Evolutionary conservation across 163 green algal genomes (phyloP).

Genomic region (Coccomyxa subellipsoidea): DNA sequence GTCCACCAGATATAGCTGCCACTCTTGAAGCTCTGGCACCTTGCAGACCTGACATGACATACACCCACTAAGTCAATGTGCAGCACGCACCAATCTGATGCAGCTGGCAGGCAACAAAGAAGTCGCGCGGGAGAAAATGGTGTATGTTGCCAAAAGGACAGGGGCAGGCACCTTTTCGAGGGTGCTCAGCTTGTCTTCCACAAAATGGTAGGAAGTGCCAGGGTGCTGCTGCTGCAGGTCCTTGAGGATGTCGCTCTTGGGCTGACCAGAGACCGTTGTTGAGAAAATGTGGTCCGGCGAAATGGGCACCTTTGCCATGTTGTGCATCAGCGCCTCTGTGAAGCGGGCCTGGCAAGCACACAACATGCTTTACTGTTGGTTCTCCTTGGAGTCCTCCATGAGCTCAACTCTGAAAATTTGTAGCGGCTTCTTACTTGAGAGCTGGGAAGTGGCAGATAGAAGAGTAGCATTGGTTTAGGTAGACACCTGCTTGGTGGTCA

Average conservation of each 20-base stretch:
- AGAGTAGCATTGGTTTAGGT: neutral
- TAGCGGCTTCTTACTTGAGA: too few species aligned
- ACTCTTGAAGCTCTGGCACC: constrained; percentile 54
- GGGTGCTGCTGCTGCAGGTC: constrained; percentile 67
- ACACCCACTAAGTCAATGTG: too few species aligned
- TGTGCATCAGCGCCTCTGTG: constrained; percentile 79
- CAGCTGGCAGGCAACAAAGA: neutral
- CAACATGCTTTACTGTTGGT: neutral
- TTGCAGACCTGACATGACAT: constrained; percentile 53
- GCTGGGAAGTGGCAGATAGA: too few species aligned
- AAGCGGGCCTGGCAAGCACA: constrained; percentile 73
- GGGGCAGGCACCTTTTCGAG: constrained; percentile 76
- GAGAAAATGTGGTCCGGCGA: constrained; percentile 81
- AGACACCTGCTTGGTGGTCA: constrained; percentile 86
- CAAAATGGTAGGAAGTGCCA: constrained; percentile 59
- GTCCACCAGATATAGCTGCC: constrained; percentile 91
- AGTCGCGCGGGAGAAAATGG: neutral
- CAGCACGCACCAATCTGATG: neutral
- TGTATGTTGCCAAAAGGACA: neutral
- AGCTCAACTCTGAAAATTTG: neutral
- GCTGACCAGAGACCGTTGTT: constrained; percentile 70
- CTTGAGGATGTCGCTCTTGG: constrained; percentile 85
- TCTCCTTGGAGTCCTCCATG: neutral
- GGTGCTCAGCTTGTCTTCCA: constrained; percentile 86
- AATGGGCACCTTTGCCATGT: constrained; percentile 82